Conservation (phyloP, 805 yeast species). For the Spathaspora passalidarum region DNA sequence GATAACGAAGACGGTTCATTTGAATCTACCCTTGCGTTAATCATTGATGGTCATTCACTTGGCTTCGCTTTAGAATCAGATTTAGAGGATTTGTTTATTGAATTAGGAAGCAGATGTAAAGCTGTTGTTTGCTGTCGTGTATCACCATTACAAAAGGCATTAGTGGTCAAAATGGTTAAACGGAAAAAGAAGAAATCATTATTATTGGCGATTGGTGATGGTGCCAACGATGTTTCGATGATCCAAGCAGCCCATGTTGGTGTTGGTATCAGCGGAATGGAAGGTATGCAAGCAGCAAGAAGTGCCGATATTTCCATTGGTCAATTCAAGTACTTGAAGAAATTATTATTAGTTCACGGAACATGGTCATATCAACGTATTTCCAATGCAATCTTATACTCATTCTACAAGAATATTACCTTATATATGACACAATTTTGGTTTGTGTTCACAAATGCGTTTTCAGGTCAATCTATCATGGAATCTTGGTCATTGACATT, state of each 20-base stretch:
- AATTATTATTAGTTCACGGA: slow-evolving; percentile 88
- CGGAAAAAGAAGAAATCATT: slow-evolving; percentile 67
- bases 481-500: slow-evolving; percentile 98
- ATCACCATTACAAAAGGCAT: slow-evolving; percentile 94
- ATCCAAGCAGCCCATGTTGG: slow-evolving; percentile 99
- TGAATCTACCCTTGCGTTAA: slow-evolving; percentile 74
- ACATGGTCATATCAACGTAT: slow-evolving; percentile 97
- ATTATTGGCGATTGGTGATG: slow-evolving; percentile 93
- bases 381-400: slow-evolving; percentile 86
- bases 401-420: slow-evolving; percentile 94
- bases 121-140: slow-evolving; percentile 98
- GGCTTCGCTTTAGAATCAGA: slow-evolving; percentile 81
- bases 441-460: slow-evolving; percentile 91
- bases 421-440: slow-evolving; percentile 97
- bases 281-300: slow-evolving; percentile 99
- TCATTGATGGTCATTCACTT: slow-evolving; percentile 92
- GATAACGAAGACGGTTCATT: slow-evolving; percentile 58
- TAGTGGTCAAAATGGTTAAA: slow-evolving; percentile 93
- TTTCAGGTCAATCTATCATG: slow-evolving; percentile 91
- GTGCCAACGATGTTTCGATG: slow-evolving; percentile 99
- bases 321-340: slow-evolving; percentile 83
- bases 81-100: slow-evolving; percentile 72
- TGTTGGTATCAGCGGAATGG: slow-evolving; percentile 98
- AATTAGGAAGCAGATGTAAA: slow-evolving; percentile 81
- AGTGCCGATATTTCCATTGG: slow-evolving; percentile 97